Conservation (phyloP, 176 grass and related monocot genomes). For the Oryza brachyantha region DNA sequence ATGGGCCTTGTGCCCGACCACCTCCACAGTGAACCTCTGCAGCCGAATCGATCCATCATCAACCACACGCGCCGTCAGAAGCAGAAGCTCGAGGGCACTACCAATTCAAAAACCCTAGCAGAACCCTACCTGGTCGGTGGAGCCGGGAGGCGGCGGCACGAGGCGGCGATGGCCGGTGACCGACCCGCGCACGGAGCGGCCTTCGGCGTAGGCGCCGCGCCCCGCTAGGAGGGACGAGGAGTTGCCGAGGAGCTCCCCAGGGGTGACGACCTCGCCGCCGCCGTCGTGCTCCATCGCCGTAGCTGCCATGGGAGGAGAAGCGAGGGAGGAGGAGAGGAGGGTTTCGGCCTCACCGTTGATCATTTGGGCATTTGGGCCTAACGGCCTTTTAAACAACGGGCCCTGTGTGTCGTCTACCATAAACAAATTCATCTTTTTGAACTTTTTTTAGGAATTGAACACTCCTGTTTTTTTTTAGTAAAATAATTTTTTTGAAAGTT, state of each 20-base stretch:
- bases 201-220: conserved; percentile 75
- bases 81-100: background rate
- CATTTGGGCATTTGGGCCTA: too few relatives aligned
- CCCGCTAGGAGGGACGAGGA: conserved; percentile 44
- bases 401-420: too few relatives aligned
- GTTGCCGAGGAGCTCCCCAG: conserved; percentile 71
- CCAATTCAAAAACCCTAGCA: conserved; percentile 8
- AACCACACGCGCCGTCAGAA: background rate
- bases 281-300: conserved; percentile 51
- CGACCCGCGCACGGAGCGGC: conserved; percentile 60
- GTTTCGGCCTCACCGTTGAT: conserved; percentile 14
- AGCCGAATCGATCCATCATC: conserved; percentile 10
- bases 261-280: conserved; percentile 60
- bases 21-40: conserved; percentile 81
- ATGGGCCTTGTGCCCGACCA: conserved; percentile 82
- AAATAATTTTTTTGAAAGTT: too few relatives aligned
- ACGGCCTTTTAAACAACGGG: too few relatives aligned
- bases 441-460: too few relatives aligned
- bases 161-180: conserved; percentile 65
- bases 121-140: conserved; percentile 51
- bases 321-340: background rate
- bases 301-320: conserved; percentile 38
- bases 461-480: too few relatives aligned
- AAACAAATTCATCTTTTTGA: too few relatives aligned
- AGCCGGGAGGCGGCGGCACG: conserved; percentile 50